Conservation (phyloP, 2,329 filamentous ascomycete species). For the Leptographium radiaticola region DNA sequence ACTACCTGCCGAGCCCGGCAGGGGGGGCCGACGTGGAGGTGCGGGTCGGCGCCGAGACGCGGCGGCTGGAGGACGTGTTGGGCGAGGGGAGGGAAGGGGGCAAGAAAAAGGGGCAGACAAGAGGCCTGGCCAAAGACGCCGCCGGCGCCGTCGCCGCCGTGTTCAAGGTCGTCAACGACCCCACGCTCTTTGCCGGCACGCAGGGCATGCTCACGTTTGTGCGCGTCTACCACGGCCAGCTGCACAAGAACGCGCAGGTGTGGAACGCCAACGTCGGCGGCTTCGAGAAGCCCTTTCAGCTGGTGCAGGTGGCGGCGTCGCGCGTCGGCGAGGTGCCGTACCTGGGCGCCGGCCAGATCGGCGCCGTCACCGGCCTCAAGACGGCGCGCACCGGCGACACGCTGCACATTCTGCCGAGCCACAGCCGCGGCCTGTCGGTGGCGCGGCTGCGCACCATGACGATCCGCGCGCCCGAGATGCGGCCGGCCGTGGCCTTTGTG, state of each 20-base stretch:
- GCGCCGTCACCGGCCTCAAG: slow-evolving; percentile 82
- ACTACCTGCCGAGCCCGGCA: slow-evolving; percentile 71
- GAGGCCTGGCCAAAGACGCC: not conserved
- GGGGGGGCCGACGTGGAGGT: slow-evolving; percentile 11
- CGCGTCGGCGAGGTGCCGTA: slow-evolving; percentile 74
- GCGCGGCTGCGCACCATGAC: slow-evolving; percentile 61
- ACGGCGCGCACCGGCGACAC: slow-evolving; percentile 90
- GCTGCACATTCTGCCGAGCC: slow-evolving; percentile 56
- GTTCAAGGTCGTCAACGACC: slow-evolving; percentile 91
- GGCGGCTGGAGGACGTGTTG: slow-evolving; percentile 30
- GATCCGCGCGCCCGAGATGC: slow-evolving; percentile 75
- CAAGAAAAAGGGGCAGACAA: slow-evolving; percentile 10
- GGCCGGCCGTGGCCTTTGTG: slow-evolving; percentile 93
- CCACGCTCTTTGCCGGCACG: slow-evolving; percentile 30
- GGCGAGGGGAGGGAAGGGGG: slow-evolving; percentile 9
- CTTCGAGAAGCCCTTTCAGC: slow-evolving; percentile 66
- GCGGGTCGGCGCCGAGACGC: slow-evolving; percentile 33
- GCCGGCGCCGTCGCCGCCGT: slow-evolving; percentile 46
- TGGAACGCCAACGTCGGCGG: slow-evolving; percentile 78
- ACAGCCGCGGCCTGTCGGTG: slow-evolving; percentile 42
- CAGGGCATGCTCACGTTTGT: slow-evolving; percentile 85
- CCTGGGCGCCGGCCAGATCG: slow-evolving; percentile 79
- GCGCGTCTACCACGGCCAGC: slow-evolving; percentile 73
- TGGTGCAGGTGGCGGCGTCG: slow-evolving; percentile 81
- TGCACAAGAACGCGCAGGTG: slow-evolving; percentile 60